Evolutionary conservation across 768 basidiomycete species (phyloP), one percentile per base, ranked within the genome.

Genomic region (Termitomyces sp.): DNA sequence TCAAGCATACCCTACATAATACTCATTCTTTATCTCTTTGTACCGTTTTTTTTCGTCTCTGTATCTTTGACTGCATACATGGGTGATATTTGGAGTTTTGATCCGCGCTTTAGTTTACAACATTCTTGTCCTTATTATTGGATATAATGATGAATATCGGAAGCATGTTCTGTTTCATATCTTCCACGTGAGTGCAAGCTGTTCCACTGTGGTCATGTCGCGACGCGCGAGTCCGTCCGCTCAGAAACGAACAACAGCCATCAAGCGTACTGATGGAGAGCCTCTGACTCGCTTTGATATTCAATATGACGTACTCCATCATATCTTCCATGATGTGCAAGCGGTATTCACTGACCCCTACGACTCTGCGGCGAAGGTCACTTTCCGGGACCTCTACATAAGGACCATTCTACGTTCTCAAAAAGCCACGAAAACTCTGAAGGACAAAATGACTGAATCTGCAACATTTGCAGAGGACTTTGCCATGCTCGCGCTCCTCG

Each of bases 261-360:
- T 83, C 59, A 79, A 86, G 67, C 80, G 77, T 64, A 71, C 72
- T 38, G 87, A 90, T 64, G 86, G 84, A 35, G 84, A 87, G 63
- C 85, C 87, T 38, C 73, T 90, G 22, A 80, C 80, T 46, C 81
- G 88, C 50, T 71, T 71, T 38, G 88, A 90, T 71, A 77, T 90
- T 47, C 88, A 91, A 71, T 87, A 84, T 70, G 90, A 94, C 73
- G 80, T 94, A 53, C 85, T 96, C 55, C 66, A 85, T 63, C 74
- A 77, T 70, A 83, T 95, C 65, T 96, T 95, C 73, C 77, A 78
- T 58, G 85, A 94, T 74, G 73, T 75, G 32, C 79, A 79, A 3
- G 69, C 76, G 55, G 88, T 77, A 50, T 83, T 83, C 66, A 78
- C 81, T 51, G 72, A 79, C 66, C 79, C 80, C 24, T 75, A 73